Percentiles rank a stretch among this genome's conserved stretches.
Evolutionary conservation across 805 yeast species (phyloP).

Genomic region (Candida rishiriensis): DNA sequence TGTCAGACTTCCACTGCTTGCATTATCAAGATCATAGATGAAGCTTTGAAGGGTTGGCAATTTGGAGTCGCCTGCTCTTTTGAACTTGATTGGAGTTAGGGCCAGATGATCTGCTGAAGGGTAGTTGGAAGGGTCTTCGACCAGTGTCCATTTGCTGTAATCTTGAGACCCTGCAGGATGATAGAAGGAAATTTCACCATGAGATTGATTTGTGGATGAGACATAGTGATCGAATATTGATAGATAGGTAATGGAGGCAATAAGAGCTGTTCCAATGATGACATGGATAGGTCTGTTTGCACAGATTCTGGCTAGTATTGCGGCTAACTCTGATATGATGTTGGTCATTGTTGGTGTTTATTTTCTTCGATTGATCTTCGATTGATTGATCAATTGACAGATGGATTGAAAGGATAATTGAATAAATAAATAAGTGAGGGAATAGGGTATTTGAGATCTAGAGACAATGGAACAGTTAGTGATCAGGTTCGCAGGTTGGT

Average conservation of each 20-base stretch:
- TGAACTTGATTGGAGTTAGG: constrained; percentile 56
- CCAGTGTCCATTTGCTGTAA: constrained; percentile 43
- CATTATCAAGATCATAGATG: constrained; percentile 35
- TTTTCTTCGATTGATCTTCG: too few species aligned
- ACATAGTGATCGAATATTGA: constrained; percentile 66
- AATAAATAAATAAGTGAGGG: too few species aligned
- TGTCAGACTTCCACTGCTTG: constrained; percentile 38
- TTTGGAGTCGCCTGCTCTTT: constrained; percentile 36
- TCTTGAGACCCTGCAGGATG: constrained; percentile 32
- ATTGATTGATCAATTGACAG: too few species aligned
- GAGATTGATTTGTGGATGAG: constrained; percentile 9
- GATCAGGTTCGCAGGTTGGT: too few species aligned
- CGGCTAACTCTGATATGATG: constrained; percentile 22
- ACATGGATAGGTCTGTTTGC: constrained; percentile 87
- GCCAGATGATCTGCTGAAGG: constrained; percentile 43
- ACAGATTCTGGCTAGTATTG: constrained; percentile 39
- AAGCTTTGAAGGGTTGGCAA: constrained; percentile 39
- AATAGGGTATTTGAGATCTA: too few species aligned
- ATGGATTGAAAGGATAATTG: too few species aligned
- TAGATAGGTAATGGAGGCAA: constrained; percentile 78
- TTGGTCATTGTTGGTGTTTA: constrained; percentile 15
- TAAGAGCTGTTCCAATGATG: constrained; percentile 61
- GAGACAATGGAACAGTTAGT: too few species aligned
- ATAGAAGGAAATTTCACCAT: constrained; percentile 27
- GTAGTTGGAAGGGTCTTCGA: constrained; percentile 37